These are phyloP conservation scores for Zangia roseola DNA, from an alignment of 768 basidiomycete genomes.

Conservation along the genomic window DNA sequence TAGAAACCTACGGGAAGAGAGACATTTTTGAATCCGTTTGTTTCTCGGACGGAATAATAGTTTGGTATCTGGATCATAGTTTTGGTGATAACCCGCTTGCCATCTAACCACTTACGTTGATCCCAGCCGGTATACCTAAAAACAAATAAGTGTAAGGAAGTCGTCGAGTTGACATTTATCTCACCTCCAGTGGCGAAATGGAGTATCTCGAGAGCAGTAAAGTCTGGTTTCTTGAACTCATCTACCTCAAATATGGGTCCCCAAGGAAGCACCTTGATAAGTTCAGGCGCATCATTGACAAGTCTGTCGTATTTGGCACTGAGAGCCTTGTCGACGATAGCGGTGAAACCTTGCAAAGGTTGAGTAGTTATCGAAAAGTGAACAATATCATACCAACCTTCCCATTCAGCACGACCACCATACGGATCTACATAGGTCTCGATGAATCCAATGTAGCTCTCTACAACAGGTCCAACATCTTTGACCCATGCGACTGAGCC, in stretches of 20 bases:
- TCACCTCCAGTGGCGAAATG: constrained; percentile 81
- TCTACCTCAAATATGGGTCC: constrained; percentile 67
- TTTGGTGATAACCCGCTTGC: neutral
- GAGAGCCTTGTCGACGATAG: constrained; percentile 81
- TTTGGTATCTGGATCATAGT: constrained; percentile 64
- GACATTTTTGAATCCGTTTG: constrained; percentile 86
- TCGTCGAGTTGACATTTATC: constrained; percentile 2
- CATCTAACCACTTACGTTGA: constrained; percentile 54
- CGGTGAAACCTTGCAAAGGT: constrained; percentile 67
- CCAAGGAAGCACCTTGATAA: constrained; percentile 85
- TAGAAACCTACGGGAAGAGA: constrained; percentile 63
- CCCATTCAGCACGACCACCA: constrained; percentile 91
- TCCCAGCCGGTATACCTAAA: constrained; percentile 80
- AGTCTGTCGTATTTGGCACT: constrained; percentile 79
- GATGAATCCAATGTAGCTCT: constrained; percentile 85
- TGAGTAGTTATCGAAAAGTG: neutral
- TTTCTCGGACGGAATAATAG: constrained; percentile 82
- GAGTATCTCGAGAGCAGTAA: constrained; percentile 80
- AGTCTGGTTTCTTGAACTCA: constrained; percentile 82
- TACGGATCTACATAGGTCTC: constrained; percentile 90
- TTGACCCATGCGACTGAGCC: constrained; percentile 82
- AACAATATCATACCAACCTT: constrained; percentile 47
- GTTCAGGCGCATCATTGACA: constrained; percentile 71
- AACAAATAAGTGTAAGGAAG: neutral
- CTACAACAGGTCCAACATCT: constrained; percentile 84